Base-by-base conservation (phyloP, 345 rosid species). In the Populus alba region DNA sequence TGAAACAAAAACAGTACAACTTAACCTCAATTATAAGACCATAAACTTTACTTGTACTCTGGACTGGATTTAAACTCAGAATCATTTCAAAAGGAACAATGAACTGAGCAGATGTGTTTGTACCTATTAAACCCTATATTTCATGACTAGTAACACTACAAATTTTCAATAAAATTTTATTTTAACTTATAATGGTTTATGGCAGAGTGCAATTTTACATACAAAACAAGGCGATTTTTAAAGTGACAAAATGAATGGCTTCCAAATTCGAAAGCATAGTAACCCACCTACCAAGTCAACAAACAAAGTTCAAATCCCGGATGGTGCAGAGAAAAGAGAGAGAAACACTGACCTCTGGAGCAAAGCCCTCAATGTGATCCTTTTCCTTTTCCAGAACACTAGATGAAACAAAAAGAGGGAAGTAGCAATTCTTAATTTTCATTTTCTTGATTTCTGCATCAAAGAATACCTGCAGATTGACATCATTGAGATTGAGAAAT, bases 361-460 rank as follows among this genome's bases (percentile, higher is more conserved):
- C 97, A 80, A 96, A 96, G 49, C 98, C 99, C 78, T 96, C 98
- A 0, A 96, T 68, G 78, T 96, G 98, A 81, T 96, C 97, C 88
- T 92, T 94, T 87, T 96, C 99, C 86, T 89, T 96, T 79, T 92
- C 91, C 53, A 94, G 79, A 69, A 90, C 97, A 84, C 83, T 79
- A 53, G 97, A 90, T 66, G 99, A 96, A 66, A 96, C 99, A 90
- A 94, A 96, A 70, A 96, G 91, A 72, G 99, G 99, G 86, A 94
- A 96, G 82, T 94, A 96, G 77, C 98, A 96, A 80, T 91, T 94
- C 87, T 94, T 89, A 70, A 94, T 89, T 79, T 94, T 92, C 97
- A 94, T 90, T 78, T 90, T 92, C 88, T 96, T 94, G 74, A 96
- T 94, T 75, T 96, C 95, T 16, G 90, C 90, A 83, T 96, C 97